phyloP scores from a whole-genome alignment of 805 yeast genomes.

The Wickerhamomyces strasburgensis region DNA sequence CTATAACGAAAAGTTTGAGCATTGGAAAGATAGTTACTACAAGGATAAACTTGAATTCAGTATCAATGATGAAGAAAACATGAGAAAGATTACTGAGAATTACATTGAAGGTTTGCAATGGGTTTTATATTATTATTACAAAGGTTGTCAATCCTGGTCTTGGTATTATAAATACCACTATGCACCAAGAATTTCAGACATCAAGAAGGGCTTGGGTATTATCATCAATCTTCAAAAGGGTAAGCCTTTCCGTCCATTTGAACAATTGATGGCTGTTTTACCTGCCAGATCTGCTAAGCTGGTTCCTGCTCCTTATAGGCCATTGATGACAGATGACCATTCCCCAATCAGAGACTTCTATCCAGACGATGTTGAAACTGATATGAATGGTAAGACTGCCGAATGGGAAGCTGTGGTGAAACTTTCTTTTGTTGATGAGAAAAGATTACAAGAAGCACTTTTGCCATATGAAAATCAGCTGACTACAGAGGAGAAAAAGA shows the following conservation, averaged over 20 bases:
- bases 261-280: constrained; percentile 94
- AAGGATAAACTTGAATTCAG: constrained; percentile 68
- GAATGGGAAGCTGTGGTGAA: constrained; percentile 98
- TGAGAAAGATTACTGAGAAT: constrained; percentile 65
- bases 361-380: constrained; percentile 82
- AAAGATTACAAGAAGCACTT: constrained; percentile 68
- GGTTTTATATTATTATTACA: constrained; percentile 89
- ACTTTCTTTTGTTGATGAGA: constrained; percentile 85
- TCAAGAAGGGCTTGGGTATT: constrained; percentile 64
- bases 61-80: constrained; percentile 51
- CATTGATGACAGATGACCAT: constrained; percentile 75
- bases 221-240: constrained; percentile 63
- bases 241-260: constrained; percentile 83
- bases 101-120: constrained; percentile 95
- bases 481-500: constrained; percentile 60
- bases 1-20: constrained; percentile 67
- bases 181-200: constrained; percentile 91
- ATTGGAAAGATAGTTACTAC: constrained; percentile 87
- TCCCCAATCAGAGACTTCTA: constrained; percentile 90
- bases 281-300: constrained; percentile 85
- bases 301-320: constrained; percentile 73
- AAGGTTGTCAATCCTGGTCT: constrained; percentile 92
- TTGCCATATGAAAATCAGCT: constrained; percentile 57
- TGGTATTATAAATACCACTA: constrained; percentile 92
- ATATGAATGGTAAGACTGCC: constrained; percentile 91